These are phyloP conservation scores for Hypoxylon sp. DNA, from an alignment of 2,329 filamentous ascomycete genomes.

Conservation along the genomic window DNA sequence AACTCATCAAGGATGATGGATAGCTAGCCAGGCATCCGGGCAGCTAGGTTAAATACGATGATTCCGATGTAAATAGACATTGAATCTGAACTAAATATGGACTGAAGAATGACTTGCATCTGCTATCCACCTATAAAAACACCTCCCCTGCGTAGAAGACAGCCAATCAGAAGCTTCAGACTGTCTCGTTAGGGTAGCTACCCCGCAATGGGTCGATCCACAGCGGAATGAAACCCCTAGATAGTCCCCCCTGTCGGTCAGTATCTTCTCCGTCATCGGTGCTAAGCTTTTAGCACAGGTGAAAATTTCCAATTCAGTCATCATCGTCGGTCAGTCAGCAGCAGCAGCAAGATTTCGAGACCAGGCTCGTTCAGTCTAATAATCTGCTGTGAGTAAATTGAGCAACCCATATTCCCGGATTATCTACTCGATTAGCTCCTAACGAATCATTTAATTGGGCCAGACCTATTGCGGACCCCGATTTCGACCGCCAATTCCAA, in stretches of 20 bases:
- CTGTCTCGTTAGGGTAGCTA: conserved; percentile 42
- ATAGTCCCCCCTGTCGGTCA: background rate
- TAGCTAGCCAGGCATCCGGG: background rate
- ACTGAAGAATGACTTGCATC: conserved; percentile 16
- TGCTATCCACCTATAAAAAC: background rate
- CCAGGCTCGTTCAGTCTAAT: conserved; percentile 23
- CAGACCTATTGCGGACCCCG: background rate
- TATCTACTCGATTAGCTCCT: conserved; percentile 7
- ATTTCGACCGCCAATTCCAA: background rate
- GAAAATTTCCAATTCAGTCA: conserved; percentile 41
- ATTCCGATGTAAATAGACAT: background rate
- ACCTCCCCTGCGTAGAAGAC: background rate
- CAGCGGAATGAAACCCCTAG: conserved; percentile 11
- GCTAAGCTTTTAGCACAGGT: conserved; percentile 34
- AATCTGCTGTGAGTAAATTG: background rate
- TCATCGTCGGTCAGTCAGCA: conserved; percentile 25
- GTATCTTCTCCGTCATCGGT: conserved; percentile 41
- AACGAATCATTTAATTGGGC: background rate
- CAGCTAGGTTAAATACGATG: background rate
- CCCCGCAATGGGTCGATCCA: conserved; percentile 36
- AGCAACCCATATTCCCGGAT: conserved; percentile 10
- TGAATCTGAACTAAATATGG: background rate
- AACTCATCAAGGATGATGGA: background rate
- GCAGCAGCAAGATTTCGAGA: conserved; percentile 13
- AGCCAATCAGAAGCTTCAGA: conserved; percentile 33